Evolutionary conservation across 1,139 yeast genomes (phyloP), one percentile per base, ranked within the genome.

Genomic region (Candida sp.): DNA sequence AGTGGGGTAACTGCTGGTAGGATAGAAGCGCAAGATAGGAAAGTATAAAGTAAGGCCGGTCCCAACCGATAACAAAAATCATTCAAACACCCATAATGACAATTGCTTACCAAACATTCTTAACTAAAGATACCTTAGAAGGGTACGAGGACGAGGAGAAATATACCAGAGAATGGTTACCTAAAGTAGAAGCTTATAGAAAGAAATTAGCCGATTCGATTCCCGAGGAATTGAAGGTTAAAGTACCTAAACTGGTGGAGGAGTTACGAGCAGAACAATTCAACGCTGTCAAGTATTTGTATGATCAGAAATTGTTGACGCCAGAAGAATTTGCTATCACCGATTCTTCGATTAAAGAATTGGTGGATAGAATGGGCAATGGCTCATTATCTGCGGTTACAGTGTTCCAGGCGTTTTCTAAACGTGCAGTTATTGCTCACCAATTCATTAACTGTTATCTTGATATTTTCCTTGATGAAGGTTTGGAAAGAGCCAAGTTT

Each of bases 141-240:
- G 56, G 57, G 27, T 73, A 68, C 49, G 77, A 71, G 48, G 74
- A 73, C 51, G 48, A 61, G 4, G 68, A 59, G 40, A 67, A 63
- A 45, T 73, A 48, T 51, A 52, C 55, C 19, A 49, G 52, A 36
- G 57, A 65, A 21, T 81, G 67, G 69, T 53, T 64, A 41, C 85
- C 86, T 12, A 76, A 74, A 54, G 64, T 81, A 50, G 70, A 71
- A 47, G 66, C 73, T 25, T 81, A 81, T 54, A 66, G 73, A 46
- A 59, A 68, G 30, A 73, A 66, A 11, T 64, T 80, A 45, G 65
- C 57, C 6, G 64, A 64, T 22, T 70, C 70, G 3, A 60, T 73
- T 3, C 66, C 71, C 22, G 61, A 67, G 3, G 81, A 78, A 48
- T 71, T 63, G 49, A 58, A 70, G 35, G 60, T 68, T 33, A 67